Percentiles rank a stretch among this genome's conserved stretches.
Evolutionary conservation across 2,329 filamentous ascomycete genomes (phyloP).

Genomic region (Ophiostoma tasmaniense): DNA sequence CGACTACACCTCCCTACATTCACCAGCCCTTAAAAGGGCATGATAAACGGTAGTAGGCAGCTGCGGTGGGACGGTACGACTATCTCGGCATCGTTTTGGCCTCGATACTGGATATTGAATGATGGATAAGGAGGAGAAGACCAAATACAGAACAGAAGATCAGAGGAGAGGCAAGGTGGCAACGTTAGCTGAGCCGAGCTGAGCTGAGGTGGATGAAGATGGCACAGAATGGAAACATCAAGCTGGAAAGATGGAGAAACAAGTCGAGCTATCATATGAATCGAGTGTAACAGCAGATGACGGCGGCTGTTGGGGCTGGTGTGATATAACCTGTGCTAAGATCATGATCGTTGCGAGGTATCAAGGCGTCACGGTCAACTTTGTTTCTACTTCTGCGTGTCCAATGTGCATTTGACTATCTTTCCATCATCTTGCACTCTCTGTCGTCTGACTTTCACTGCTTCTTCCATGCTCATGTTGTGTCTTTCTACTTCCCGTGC

Average conservation of each 20-base stretch:
- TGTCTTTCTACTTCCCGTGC: neutral
- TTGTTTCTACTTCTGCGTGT: neutral
- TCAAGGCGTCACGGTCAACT: neutral
- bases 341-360: neutral
- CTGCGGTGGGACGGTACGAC: neutral
- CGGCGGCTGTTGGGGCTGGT: neutral
- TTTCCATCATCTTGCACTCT: neutral
- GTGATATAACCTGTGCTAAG: neutral
- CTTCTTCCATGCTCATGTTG: too few species aligned
- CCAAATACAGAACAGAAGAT: too few species aligned
- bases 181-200: neutral
- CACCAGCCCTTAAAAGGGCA: neutral
- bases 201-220: neutral
- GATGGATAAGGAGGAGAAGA: too few species aligned
- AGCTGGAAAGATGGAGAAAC: neutral
- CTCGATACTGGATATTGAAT: too few species aligned
- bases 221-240: too few species aligned
- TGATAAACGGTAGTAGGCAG: neutral
- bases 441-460: neutral
- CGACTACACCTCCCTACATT: neutral
- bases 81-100: neutral
- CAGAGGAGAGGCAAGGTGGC: neutral
- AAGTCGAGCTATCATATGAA: neutral
- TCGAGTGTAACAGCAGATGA: neutral
- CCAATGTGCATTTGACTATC: neutral